phyloP scores from a whole-genome alignment of 163 green algal genomes.

The Chlamydomonas reinhardtii region DNA sequence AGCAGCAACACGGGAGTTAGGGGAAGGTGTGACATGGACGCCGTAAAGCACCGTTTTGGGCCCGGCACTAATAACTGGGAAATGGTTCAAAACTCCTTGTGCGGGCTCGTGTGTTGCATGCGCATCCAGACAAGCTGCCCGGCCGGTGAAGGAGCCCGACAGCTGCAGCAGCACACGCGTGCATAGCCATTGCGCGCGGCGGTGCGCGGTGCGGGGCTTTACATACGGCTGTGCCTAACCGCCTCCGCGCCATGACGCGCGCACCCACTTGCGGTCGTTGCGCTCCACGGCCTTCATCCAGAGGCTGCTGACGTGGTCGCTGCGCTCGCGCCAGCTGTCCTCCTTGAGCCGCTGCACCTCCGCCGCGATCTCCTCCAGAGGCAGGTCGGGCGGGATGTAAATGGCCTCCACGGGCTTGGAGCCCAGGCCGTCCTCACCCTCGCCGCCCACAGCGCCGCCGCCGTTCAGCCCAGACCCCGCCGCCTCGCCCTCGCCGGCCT shows the following conservation, averaged over 20 bases:
- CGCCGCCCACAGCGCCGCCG: neutral
- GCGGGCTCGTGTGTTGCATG: no score
- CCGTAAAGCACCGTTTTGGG: no score
- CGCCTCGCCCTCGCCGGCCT: neutral
- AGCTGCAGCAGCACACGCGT: no score
- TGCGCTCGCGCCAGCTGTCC: conserved; percentile 68
- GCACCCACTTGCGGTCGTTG: conserved; percentile 78
- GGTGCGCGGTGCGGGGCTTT: no score
- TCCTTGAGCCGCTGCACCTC: conserved; percentile 75
- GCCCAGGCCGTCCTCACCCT: neutral
- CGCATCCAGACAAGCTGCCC: no score
- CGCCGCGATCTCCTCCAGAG: conserved; percentile 87
- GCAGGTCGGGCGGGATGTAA: conserved; percentile 82
- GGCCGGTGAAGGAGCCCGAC: no score
- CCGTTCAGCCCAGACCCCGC: neutral
- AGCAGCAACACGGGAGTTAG: neutral
- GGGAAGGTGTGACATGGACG: no score
- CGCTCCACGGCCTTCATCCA: conserved; percentile 74
- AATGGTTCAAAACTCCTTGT: no score
- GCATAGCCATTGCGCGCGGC: no score
- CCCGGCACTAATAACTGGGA: neutral
- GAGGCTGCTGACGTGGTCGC: conserved; percentile 80
- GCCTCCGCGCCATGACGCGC: no score
- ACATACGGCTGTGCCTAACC: no score
- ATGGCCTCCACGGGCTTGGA: conserved; percentile 71